Evolutionary conservation across 192 early-diverging fungal genomes (phyloP).

Genomic region (Gryganskiella cystojenkinii): DNA sequence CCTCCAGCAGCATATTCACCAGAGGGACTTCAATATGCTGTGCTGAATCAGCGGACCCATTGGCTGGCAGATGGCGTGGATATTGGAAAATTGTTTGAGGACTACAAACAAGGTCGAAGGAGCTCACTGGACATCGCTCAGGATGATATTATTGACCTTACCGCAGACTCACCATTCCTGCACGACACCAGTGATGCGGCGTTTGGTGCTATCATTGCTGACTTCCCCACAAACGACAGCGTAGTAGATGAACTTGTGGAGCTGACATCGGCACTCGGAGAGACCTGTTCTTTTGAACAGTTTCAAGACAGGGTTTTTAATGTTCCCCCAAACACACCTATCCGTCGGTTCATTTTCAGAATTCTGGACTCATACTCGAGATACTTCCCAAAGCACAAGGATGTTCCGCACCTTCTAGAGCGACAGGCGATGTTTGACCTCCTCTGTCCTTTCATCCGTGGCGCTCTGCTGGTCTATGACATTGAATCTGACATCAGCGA

Average conservation of each 20-base stretch:
- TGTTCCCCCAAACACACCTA: conserved; percentile 20
- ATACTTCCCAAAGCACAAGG: conserved; percentile 2
- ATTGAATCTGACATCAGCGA: conserved; percentile 24
- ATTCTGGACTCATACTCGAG: conserved; percentile 15
- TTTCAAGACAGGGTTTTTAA: conserved; percentile 25
- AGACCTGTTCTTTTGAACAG: conserved; percentile 13
- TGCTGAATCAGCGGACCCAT: conserved; percentile 19
- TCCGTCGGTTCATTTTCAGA: conserved; percentile 27
- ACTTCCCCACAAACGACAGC: conserved; percentile 14
- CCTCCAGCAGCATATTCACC: conserved; percentile 17
- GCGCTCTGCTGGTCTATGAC: conserved; percentile 16
- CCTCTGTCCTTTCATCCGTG: conserved; percentile 22
- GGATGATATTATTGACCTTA: conserved; percentile 27
- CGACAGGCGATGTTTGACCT: conserved; percentile 30
- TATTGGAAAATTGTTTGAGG: conserved; percentile 29
- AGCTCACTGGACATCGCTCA: conserved; percentile 20
- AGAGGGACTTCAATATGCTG: conserved; percentile 19
- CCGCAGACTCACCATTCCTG: conserved; percentile 13
- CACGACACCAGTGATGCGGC: conserved; percentile 3
- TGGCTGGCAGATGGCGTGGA: conserved; percentile 11
- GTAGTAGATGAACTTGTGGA: conserved; percentile 13
- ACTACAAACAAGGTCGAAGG: conserved; percentile 20
- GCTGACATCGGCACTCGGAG: conserved; percentile 14
- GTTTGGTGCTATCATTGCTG: conserved; percentile 12
- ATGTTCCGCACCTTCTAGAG: conserved; percentile 10